Evolutionary conservation across 495 filamentous ascomycete genomes (phyloP), one percentile per base, ranked within the genome.

Genomic region (Penicillium canariense): DNA sequence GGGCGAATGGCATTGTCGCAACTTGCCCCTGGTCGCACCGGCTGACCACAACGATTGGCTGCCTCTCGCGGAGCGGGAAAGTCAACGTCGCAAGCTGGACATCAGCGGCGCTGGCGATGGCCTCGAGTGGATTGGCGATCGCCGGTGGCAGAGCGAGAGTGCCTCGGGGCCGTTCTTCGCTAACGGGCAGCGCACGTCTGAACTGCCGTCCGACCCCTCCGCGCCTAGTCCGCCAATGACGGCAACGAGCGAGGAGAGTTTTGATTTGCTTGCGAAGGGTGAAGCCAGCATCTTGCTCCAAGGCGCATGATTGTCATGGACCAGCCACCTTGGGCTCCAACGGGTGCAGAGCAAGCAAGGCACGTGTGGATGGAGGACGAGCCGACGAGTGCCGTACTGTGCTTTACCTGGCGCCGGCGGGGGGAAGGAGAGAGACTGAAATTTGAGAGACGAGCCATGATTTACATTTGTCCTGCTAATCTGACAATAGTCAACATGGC

Each of bases 1-100:
- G 14, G 91, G 91, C 8, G 86, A 90, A 49, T 98, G 93, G 94
- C 87, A 97, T 67, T 76, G 84, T 38, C 79, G 84, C 35, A 81
- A 81, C 52, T 70, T 97, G n/a, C 76, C 91, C 15, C 66, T 77
- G 51, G 35, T 52, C 27, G 55, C 31, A 3, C 48, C 54, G 14
- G 38, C 45, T 34, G 55, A 52, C 46, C 17, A 20, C 34, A 46
- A 47, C 11, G 25, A 54, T 26, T 32, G 38, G 1, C 63, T 81
- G 9, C 66, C 75, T 27, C 63, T 84, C 18, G 68, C 77, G 46
- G 80, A 84, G 58, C 67, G 68, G 25, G 74, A 76, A 59, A 62
- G 66, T 51, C 52, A 61, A 58, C 56, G 63, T 52, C 69, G 64
- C 42, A 67, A 45, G 46, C 49, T 58, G 30, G 63, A 63, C 17